A percentile compares a stretch with the other conserved stretches of the same genome.
phyloP scores from a whole-genome alignment of 2,329 filamentous ascomycete species.

The Colletotrichum sp. region DNA sequence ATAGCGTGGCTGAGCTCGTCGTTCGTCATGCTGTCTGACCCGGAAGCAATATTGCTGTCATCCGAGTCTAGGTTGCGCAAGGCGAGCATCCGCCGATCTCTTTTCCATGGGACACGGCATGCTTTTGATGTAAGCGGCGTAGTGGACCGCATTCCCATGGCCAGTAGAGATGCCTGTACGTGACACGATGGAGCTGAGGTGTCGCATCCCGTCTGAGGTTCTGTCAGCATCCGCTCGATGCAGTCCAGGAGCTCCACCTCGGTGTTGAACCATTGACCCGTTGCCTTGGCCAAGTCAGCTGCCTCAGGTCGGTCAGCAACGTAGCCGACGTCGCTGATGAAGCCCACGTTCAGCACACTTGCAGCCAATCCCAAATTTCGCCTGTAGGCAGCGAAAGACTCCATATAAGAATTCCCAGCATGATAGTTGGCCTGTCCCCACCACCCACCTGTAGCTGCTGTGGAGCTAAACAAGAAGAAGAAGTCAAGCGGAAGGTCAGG shows the following conservation, averaged over 20 bases:
- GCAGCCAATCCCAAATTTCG: conserved; percentile 36
- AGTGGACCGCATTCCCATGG: background rate
- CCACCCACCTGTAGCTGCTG: conserved; percentile 36
- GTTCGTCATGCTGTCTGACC: background rate
- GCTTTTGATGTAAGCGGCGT: background rate
- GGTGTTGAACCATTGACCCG: conserved; percentile 1
- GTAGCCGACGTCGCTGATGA: conserved; percentile 40
- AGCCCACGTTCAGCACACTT: conserved; percentile 41
- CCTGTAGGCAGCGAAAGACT: conserved; percentile 41
- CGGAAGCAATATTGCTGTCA: background rate
- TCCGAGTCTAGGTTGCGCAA: conserved; percentile 20
- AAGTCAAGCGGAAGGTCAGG: conserved; percentile 33
- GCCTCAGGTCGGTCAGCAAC: conserved; percentile 36
- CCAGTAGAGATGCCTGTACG: background rate
- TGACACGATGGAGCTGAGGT: background rate
- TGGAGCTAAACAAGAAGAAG: conserved; percentile 38
- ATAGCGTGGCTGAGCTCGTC: background rate
- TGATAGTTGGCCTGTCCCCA: conserved; percentile 43
- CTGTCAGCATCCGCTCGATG: background rate
- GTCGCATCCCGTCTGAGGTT: background rate
- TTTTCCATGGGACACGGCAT: conserved; percentile 21
- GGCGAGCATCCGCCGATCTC: conserved; percentile 26
- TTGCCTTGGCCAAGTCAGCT: background rate
- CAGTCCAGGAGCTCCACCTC: background rate
- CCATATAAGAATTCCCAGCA: conserved; percentile 43